Percentiles rank a stretch among this genome's conserved stretches.
phyloP scores from a whole-genome alignment of 2,329 filamentous ascomycete genomes.

The Calonectria honghensis region DNA sequence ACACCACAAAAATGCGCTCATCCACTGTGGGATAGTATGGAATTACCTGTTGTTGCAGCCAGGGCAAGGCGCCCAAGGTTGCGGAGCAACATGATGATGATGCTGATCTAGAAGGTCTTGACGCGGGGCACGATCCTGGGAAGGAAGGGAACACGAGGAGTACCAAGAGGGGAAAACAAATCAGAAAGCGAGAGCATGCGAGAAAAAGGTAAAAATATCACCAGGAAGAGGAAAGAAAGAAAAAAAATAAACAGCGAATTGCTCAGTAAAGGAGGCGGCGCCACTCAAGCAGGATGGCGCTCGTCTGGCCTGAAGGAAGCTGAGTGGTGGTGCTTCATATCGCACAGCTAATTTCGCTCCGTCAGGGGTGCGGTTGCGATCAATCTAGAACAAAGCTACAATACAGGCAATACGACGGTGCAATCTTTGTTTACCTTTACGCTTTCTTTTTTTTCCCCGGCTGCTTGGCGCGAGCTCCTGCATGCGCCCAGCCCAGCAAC shows the following conservation, averaged over 20 bases:
- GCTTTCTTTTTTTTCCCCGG: neutral
- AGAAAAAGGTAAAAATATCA: conserved; percentile 35
- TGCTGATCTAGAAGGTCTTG: neutral
- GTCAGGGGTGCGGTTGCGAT: conserved; percentile 24
- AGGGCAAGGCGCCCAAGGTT: conserved; percentile 56
- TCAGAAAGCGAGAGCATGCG: conserved; percentile 17
- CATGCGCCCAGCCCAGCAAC: neutral
- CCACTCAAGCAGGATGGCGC: conserved; percentile 42
- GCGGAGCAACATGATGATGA: conserved; percentile 55
- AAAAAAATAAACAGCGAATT: conserved; percentile 9
- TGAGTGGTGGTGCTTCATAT: conserved; percentile 29
- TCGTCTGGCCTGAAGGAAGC: conserved; percentile 22
- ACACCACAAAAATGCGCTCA: neutral
- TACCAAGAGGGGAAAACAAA: neutral
- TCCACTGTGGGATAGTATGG: neutral
- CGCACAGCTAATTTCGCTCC: conserved; percentile 31
- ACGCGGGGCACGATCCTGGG: conserved; percentile 41
- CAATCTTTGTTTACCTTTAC: conserved; percentile 24
- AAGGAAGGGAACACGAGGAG: conserved; percentile 13
- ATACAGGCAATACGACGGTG: conserved; percentile 22
- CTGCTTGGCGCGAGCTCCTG: neutral
- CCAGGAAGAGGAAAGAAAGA: neutral
- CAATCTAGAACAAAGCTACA: conserved; percentile 23
- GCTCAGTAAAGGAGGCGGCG: conserved; percentile 50
- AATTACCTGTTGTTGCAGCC: conserved; percentile 55